phyloP scores from a whole-genome alignment of 2,329 filamentous ascomycete species.

The Conoideocrella luteorostrata region DNA sequence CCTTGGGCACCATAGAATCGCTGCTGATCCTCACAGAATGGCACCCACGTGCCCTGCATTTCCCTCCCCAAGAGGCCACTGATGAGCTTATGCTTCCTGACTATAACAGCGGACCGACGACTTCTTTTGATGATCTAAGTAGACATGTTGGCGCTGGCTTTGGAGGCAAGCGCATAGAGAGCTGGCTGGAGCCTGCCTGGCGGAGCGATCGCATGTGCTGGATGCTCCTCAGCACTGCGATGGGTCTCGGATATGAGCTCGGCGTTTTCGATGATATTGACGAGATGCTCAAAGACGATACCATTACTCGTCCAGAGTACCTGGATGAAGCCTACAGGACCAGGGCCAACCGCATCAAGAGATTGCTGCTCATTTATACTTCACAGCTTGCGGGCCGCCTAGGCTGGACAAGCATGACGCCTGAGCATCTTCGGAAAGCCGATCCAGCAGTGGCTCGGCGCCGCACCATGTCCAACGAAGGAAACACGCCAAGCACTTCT shows the following conservation, averaged over 20 bases:
- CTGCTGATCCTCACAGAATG: slow-evolving; percentile 92
- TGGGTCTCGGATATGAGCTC: slow-evolving; percentile 85
- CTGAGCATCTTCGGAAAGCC: slow-evolving; percentile 54
- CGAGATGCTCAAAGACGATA: slow-evolving; percentile 54
- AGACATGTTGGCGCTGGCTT: slow-evolving; percentile 46
- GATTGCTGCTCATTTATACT: slow-evolving; percentile 82
- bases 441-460: slow-evolving; percentile 50
- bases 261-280: slow-evolving; percentile 92
- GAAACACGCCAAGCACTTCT: slow-evolving; percentile 55
- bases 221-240: slow-evolving; percentile 91
- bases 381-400: slow-evolving; percentile 90
- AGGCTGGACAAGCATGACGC: slow-evolving; percentile 90
- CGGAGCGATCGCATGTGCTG: slow-evolving; percentile 92
- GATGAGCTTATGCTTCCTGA: slow-evolving; percentile 62
- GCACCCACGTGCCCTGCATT: slow-evolving; percentile 92
- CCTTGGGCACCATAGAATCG: slow-evolving; percentile 89
- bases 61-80: slow-evolving; percentile 73
- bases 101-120: slow-evolving; percentile 41
- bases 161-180: slow-evolving; percentile 80
- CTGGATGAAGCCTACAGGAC: slow-evolving; percentile 73
- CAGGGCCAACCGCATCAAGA: slow-evolving; percentile 73
- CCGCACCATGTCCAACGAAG: slow-evolving; percentile 45
- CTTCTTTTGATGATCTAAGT: slow-evolving; percentile 29
- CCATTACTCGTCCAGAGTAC: slow-evolving; percentile 57
- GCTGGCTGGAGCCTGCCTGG: slow-evolving; percentile 96